Percentiles rank a stretch among this genome's conserved stretches.
These are phyloP conservation scores for Monosporozyma servazzii DNA, from an alignment of 805 yeast species.

Conservation along the genomic window DNA sequence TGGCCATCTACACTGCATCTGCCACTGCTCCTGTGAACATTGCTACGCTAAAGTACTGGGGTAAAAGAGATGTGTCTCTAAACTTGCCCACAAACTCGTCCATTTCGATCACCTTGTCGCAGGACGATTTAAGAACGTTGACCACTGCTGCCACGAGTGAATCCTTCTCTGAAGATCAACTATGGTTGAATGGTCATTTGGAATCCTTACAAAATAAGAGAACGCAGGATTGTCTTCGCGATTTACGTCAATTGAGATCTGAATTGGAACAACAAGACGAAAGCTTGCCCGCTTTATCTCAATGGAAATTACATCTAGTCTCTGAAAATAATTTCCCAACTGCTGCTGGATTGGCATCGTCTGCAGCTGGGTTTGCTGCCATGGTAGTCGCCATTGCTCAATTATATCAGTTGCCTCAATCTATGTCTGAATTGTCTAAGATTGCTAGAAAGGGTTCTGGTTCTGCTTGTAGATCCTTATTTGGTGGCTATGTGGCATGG, in stretches of 20 bases:
- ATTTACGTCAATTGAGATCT: conserved; percentile 59
- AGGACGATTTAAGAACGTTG: conserved; percentile 80
- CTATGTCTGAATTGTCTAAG: conserved; percentile 74
- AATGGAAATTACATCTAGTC: conserved; percentile 66
- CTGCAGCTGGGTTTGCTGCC: conserved; percentile 98
- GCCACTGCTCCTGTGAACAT: conserved; percentile 96
- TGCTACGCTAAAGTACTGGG: conserved; percentile 98
- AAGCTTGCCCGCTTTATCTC: conserved; percentile 50
- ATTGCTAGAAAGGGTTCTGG: conserved; percentile 98
- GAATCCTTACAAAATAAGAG: conserved; percentile 59
- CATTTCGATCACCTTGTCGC: conserved; percentile 87
- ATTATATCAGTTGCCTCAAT: conserved; percentile 77
- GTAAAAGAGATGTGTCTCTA: conserved; percentile 81
- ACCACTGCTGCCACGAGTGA: conserved; percentile 76
- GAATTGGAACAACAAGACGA: conserved; percentile 48
- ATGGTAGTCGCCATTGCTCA: conserved; percentile 81
- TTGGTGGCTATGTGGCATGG: conserved; percentile 99
- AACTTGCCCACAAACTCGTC: conserved; percentile 95
- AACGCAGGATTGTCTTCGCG: conserved; percentile 66
- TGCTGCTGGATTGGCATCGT: conserved; percentile 96
- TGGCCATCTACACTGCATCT: conserved; percentile 61
- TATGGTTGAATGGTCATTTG: conserved; percentile 79
- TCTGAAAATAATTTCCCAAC: conserved; percentile 97
- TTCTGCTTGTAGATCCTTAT: conserved; percentile 92
- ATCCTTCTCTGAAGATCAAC: conserved; percentile 48